These are phyloP conservation scores for Erodium moschatum DNA, from an alignment of 441 rosid genomes.

Conservation along the genomic window DNA sequence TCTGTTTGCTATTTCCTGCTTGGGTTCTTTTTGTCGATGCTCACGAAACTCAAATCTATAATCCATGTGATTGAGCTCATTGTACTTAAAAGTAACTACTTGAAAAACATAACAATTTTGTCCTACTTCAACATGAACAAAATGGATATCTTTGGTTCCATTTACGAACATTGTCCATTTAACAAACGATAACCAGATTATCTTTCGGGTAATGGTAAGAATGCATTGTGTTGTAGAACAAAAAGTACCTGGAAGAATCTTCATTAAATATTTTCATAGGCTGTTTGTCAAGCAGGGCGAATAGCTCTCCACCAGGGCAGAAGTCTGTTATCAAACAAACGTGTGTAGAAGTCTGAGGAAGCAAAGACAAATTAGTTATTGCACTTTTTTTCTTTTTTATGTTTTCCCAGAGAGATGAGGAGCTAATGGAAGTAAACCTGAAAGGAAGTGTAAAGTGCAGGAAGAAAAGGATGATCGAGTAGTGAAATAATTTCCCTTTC, in stretches of 20 bases:
- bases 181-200: neutral
- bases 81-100: too few relatives aligned
- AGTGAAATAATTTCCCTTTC: slow-evolving; percentile 83
- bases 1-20: too few relatives aligned
- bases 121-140: neutral
- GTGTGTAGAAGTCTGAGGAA: slow-evolving; percentile 79
- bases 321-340: slow-evolving; percentile 96
- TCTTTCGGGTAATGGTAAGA: neutral
- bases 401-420: neutral
- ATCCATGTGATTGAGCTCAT: too few relatives aligned
- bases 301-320: slow-evolving; percentile 93
- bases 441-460: slow-evolving; percentile 77
- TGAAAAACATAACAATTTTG: too few relatives aligned
- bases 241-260: slow-evolving; percentile 76
- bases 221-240: neutral
- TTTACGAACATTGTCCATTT: neutral
- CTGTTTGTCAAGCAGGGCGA: slow-evolving; percentile 78
- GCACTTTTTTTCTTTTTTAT: neutral
- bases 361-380: slow-evolving; percentile 16
- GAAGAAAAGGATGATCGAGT: slow-evolving; percentile 94
- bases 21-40: too few relatives aligned
- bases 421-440: slow-evolving; percentile 38
- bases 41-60: too few relatives aligned
- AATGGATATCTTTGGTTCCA: neutral
- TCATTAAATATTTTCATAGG: slow-evolving; percentile 85